Conservation (phyloP, 306 rosid genomes). For the Sechiopsis laciniata region DNA sequence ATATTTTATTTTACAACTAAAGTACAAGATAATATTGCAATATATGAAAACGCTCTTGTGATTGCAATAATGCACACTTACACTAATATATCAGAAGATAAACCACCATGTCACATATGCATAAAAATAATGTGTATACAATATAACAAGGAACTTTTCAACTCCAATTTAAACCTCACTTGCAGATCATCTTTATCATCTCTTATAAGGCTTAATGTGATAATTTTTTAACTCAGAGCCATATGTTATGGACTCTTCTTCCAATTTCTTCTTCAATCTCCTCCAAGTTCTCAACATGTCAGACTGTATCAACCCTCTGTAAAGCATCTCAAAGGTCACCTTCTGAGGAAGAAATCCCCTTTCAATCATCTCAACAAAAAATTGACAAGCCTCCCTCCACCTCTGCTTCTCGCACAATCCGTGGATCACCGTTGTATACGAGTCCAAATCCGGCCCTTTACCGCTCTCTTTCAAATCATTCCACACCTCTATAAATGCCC, state of each 20-base stretch:
- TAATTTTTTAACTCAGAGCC: constrained; percentile 73
- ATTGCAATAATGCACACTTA: no score
- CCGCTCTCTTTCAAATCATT: constrained; percentile 62
- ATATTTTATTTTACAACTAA: no score
- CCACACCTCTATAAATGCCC: constrained; percentile 57
- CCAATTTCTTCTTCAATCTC: constrained; percentile 83
- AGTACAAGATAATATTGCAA: no score
- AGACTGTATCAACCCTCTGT: constrained; percentile 70
- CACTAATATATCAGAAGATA: no score
- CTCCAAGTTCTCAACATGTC: constrained; percentile 93
- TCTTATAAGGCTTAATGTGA: constrained; percentile 67
- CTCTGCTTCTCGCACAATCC: constrained; percentile 59
- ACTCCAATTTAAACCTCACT: background rate
- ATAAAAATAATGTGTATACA: background rate
- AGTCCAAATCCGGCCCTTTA: constrained; percentile 72
- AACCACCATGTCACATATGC: background rate
- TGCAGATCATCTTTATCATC: constrained; percentile 34
- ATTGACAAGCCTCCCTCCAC: constrained; percentile 81
- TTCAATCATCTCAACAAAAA: constrained; percentile 88
- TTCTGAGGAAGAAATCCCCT: constrained; percentile 85
- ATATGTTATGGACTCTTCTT: constrained; percentile 73
- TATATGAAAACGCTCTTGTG: no score
- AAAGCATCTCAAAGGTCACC: constrained; percentile 78
- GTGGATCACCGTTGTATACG: constrained; percentile 62
- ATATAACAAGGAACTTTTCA: background rate